These are phyloP conservation scores for Dissophora globulifera DNA, from an alignment of 192 early-diverging fungal genomes.

Conservation along the genomic window DNA sequence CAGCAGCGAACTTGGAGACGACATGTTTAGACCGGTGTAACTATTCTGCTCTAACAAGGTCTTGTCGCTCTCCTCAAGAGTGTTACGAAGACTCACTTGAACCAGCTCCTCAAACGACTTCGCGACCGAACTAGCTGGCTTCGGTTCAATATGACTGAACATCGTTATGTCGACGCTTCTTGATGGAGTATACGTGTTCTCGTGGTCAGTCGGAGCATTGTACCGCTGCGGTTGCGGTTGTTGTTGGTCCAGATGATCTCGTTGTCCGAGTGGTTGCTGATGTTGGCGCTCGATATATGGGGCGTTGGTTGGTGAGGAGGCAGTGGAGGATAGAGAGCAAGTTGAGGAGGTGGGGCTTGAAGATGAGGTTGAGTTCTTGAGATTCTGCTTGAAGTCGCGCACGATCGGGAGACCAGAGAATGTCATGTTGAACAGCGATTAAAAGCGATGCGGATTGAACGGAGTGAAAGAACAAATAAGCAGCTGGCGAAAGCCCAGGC, in stretches of 20 bases:
- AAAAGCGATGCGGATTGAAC: too few species aligned
- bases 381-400: constrained; percentile 45
- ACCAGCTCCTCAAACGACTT: constrained; percentile 21
- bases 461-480: too few species aligned
- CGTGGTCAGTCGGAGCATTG: too few species aligned
- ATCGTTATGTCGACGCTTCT: background rate
- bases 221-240: constrained; percentile 1
- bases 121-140: constrained; percentile 11
- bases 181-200: background rate
- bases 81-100: background rate
- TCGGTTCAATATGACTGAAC: background rate
- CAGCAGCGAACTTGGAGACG: background rate
- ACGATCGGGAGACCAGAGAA: constrained; percentile 46
- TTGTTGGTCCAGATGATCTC: constrained; percentile 1
- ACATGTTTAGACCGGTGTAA: background rate
- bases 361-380: constrained; percentile 22
- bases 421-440: constrained; percentile 35
- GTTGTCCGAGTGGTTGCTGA: too few species aligned
- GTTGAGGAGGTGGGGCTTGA: constrained; percentile 8
- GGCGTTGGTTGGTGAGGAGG: too few species aligned
- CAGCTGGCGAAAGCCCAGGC: too few species aligned
- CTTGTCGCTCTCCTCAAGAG: background rate
- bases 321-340: constrained; percentile 7
- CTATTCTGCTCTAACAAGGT: too few species aligned
- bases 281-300: too few species aligned